These are phyloP conservation scores for Parmelia sp. DNA, from an alignment of 495 filamentous ascomycete genomes.

Conservation along the genomic window DNA sequence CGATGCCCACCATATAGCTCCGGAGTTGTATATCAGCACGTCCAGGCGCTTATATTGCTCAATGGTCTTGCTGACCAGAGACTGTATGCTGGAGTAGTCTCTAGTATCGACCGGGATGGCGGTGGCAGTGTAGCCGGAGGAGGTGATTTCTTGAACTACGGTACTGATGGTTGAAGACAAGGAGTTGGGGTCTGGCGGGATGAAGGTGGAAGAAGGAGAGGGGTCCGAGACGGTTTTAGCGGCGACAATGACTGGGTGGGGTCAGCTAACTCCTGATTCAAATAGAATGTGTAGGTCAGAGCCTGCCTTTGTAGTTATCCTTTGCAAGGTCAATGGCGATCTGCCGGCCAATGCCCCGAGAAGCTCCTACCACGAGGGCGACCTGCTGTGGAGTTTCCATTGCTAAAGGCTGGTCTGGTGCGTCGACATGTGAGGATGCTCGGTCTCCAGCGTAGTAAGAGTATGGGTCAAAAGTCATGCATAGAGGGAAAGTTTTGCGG, in stretches of 20 bases:
- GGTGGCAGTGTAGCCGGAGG: slow-evolving; percentile 57
- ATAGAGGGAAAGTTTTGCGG: too few relatives aligned
- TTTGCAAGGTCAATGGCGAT: slow-evolving; percentile 68
- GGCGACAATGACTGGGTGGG: slow-evolving; percentile 60
- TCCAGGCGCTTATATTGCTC: slow-evolving; percentile 60
- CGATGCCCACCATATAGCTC: slow-evolving; percentile 81
- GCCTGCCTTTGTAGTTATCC: slow-evolving; percentile 61
- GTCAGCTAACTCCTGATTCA: neutral
- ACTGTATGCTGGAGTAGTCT: slow-evolving; percentile 54
- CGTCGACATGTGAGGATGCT: too few relatives aligned
- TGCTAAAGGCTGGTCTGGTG: slow-evolving; percentile 3
- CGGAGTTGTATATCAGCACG: slow-evolving; percentile 74
- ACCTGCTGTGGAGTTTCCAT: slow-evolving; percentile 40
- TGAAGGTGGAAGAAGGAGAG: slow-evolving; percentile 48
- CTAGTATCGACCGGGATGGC: slow-evolving; percentile 68
- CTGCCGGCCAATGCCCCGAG: slow-evolving; percentile 72
- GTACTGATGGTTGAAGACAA: slow-evolving; percentile 72
- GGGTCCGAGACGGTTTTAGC: slow-evolving; percentile 73
- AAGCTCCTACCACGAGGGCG: slow-evolving; percentile 67
- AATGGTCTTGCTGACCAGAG: slow-evolving; percentile 55
- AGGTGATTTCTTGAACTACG: slow-evolving; percentile 69
- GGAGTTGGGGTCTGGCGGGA: slow-evolving; percentile 76
- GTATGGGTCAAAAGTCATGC: too few relatives aligned
- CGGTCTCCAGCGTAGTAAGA: too few relatives aligned
- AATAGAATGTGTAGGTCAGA: too few relatives aligned